Evolutionary conservation across 1,139 yeast species (phyloP).

Genomic region (Hanseniaspora gamundiae): DNA sequence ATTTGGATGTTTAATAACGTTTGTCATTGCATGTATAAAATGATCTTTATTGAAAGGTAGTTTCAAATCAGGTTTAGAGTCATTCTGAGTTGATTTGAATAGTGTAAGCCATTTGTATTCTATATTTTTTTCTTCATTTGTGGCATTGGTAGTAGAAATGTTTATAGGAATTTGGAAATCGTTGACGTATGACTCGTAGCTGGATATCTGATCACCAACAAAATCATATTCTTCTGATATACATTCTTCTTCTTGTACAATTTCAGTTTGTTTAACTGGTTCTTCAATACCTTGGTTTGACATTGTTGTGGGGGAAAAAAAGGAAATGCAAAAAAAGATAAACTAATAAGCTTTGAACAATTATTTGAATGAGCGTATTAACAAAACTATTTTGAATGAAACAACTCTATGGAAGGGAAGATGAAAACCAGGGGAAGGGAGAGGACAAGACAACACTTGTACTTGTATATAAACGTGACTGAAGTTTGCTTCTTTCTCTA

Average conservation of each 20-base stretch:
- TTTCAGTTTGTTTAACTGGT: too few relatives aligned
- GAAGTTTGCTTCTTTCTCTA: too few relatives aligned
- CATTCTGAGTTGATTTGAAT: background rate
- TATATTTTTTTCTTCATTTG: background rate
- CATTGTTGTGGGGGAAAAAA: too few relatives aligned
- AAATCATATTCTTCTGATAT: background rate
- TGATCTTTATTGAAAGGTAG: conserved; percentile 31
- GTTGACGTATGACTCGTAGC: background rate
- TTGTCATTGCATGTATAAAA: conserved; percentile 67
- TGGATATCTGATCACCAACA: background rate
- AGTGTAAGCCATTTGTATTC: background rate
- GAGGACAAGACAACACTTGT: too few relatives aligned
- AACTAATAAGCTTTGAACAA: too few relatives aligned
- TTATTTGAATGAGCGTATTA: too few relatives aligned
- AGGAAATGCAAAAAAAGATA: too few relatives aligned
- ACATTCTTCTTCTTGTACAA: background rate
- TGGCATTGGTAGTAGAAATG: background rate
- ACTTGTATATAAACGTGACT: too few relatives aligned
- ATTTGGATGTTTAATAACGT: conserved; percentile 75
- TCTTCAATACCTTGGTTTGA: too few relatives aligned
- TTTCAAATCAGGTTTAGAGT: background rate
- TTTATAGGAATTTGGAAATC: background rate
- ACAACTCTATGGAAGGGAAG: too few relatives aligned
- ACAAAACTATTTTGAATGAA: too few relatives aligned
- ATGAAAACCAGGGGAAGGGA: too few relatives aligned